Base-by-base conservation (phyloP, 2,329 filamentous ascomycete species). In the Aspergillus brasiliensis region DNA sequence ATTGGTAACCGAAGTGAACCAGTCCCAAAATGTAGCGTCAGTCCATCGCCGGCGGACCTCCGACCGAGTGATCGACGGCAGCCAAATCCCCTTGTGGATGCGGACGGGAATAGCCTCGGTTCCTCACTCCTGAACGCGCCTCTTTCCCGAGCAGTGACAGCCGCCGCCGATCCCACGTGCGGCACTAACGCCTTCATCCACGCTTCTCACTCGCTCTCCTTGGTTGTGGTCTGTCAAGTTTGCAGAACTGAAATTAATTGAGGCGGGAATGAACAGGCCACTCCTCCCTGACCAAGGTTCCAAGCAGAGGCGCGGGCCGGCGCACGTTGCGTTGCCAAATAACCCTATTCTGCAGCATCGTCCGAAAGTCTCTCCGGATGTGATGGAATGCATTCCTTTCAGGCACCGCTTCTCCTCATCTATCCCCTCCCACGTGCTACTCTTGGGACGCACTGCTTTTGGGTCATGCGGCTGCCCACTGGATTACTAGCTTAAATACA, bases 91-190 rank as follows among this genome's bases (percentile, higher is more conserved):
- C n/a, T n/a, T n/a, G n/a, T n/a, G n/a, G n/a, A n/a, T n/a, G n/a
- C n/a, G 10, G 21, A 13, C 21, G 44, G 44, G 44, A 46, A 47
- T 47, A 8, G 25, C 46, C 46, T 49, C 23, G 23, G 23, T 17
- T 28, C 28, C 0, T 13, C 28, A 11, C 28, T 31, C 28, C 28
- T 2, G 10, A 13, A 31, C 13, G 28, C n/a, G 28, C 28, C 28
- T 3, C 3, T 15, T 13, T 27, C 15, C 23, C 13, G 25, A 49
- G 46, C 46, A 27, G 25, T 49, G 23, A 27, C 46, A 49, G 46
- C 46, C 46, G n/a, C 15, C 15, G 46, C n/a, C 46, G 46, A 49
- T 49, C 46, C 25, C 46, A 49, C 46, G 46, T 49, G 46, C 46
- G 15, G 10, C 40, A 11, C 19, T 23, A 44, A 44, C 10, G 19